phyloP scores from a whole-genome alignment of 2,329 filamentous ascomycete genomes.

The Alternaria sp. region DNA sequence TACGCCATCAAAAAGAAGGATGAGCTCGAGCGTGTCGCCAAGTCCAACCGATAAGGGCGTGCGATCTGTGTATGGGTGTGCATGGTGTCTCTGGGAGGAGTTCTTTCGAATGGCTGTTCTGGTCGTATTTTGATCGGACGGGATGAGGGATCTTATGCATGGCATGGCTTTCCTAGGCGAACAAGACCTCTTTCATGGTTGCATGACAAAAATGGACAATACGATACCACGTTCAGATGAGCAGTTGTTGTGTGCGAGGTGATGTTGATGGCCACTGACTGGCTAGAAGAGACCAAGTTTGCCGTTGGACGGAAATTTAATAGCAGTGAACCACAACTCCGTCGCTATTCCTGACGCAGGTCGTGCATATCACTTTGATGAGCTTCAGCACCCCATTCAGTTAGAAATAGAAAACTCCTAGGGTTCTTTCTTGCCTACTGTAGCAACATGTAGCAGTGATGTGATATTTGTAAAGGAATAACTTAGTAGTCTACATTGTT shows the following conservation, averaged over 20 bases:
- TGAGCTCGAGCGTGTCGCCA: slow-evolving; percentile 99
- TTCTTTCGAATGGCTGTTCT: slow-evolving; percentile 45
- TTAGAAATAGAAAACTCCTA: too few relatives aligned
- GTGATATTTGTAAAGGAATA: too few relatives aligned
- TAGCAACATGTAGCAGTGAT: too few relatives aligned
- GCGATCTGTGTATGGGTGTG: slow-evolving; percentile 34
- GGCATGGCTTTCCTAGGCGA: slow-evolving; percentile 51
- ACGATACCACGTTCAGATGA: slow-evolving; percentile 25
- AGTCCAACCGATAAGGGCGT: slow-evolving; percentile 96
- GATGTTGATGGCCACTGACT: slow-evolving; percentile 14
- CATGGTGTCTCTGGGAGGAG: slow-evolving; percentile 48
- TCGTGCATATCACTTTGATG: slow-evolving; percentile 4
- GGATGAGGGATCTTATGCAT: slow-evolving; percentile 49
- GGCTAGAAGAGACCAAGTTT: background rate
- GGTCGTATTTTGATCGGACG: slow-evolving; percentile 42
- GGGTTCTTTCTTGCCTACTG: too few relatives aligned
- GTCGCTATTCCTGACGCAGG: background rate
- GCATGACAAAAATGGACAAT: slow-evolving; percentile 52
- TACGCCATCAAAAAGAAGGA: slow-evolving; percentile 99
- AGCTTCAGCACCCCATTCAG: background rate
- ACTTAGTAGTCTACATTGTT: too few relatives aligned
- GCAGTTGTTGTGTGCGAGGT: slow-evolving; percentile 20
- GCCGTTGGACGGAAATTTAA: background rate
- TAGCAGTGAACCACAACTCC: background rate
- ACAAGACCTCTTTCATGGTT: slow-evolving; percentile 52